Base-by-base conservation (phyloP, 768 basidiomycete species). In the Mycena vitilis region DNA sequence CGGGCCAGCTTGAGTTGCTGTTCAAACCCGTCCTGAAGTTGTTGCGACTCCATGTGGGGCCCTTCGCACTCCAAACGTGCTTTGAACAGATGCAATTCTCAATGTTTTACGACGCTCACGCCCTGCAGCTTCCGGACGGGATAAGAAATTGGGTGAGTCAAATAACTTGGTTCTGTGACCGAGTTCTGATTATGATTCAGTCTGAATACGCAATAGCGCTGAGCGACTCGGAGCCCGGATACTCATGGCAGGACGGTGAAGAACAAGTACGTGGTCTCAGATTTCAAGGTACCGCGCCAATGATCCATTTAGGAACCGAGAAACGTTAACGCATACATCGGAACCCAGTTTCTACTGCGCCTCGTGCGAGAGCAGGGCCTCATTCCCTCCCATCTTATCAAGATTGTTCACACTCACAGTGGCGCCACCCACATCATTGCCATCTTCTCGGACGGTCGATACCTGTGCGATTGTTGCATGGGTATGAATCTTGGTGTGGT, bases 81-180 rank as follows among this genome's bases (percentile, higher is more conserved):
- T 80, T 64, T 48, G 59, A 70, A 36, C 71, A 82, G 60, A 81
- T 82, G 79, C 64, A 77, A 62, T 20, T 72, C 20, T 74, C 77
- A 38, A 38, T 78, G 38, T 81, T 61, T 55, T 82, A 81, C 66
- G 40, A 49, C 0, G 74, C 76, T 6, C 56, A 71, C 40, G 58
- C 72, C 2, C 16, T 80, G 0, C 74, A 73, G 37, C 65, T 57
- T 15, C 80, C 79, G 18, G 62, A 71, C 0, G 76, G 78, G 12
- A 36, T 76, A 3, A 22, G 60, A 2, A 47, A 69, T 34, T 82
- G 80, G 80, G 78, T 80, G 53, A 30, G 73, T 74, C 23, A n/a
- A n/a, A n/a, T n/a, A n/a, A n/a, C n/a, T 16, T 10, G 18, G 4
- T 44, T 44, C 42, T 4, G 4, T 44, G 4, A n/a, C n/a, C n/a